Conservation (phyloP, 1,139 yeast species). For the Hansenula anomala region DNA sequence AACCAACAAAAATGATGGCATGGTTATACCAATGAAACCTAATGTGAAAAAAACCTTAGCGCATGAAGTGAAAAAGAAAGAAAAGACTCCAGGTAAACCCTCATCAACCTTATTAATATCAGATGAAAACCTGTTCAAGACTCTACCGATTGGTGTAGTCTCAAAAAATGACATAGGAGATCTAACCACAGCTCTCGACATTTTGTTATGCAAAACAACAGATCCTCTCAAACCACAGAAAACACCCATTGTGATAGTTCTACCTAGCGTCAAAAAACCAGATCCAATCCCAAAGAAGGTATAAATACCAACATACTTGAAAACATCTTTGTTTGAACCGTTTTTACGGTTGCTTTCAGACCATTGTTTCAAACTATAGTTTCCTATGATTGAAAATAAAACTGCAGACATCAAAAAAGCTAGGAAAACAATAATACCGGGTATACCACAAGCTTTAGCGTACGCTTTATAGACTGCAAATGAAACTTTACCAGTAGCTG, state of each 20-base stretch:
- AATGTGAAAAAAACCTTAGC: constrained; percentile 45
- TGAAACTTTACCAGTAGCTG: constrained; percentile 61
- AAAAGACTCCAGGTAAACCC: constrained; percentile 41
- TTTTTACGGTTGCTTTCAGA: constrained; percentile 46
- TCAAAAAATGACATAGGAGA: constrained; percentile 79
- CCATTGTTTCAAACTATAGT: constrained; percentile 60
- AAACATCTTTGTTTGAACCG: constrained; percentile 41
- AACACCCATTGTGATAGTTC: constrained; percentile 53
- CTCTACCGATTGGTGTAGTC: constrained; percentile 77
- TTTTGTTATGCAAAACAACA: constrained; percentile 50
- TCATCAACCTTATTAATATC: constrained; percentile 64
- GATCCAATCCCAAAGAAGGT: constrained; percentile 52
- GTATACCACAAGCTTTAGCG: constrained; percentile 61
- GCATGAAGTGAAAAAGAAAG: constrained; percentile 37
- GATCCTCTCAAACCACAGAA: constrained; percentile 66
- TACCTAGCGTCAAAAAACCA: constrained; percentile 42
- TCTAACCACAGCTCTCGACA: constrained; percentile 59
- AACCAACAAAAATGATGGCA: constrained; percentile 46
- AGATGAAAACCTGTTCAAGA: constrained; percentile 64
- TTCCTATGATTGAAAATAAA: constrained; percentile 41
- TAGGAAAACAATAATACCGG: constrained; percentile 44
- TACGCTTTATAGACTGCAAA: constrained; percentile 58
- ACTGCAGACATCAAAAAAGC: constrained; percentile 38
- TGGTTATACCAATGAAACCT: constrained; percentile 41
- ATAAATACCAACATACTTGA: constrained; percentile 55